These are phyloP conservation scores for Colletotrichum coccodes DNA, from an alignment of 2,329 filamentous ascomycete genomes.

Conservation along the genomic window DNA sequence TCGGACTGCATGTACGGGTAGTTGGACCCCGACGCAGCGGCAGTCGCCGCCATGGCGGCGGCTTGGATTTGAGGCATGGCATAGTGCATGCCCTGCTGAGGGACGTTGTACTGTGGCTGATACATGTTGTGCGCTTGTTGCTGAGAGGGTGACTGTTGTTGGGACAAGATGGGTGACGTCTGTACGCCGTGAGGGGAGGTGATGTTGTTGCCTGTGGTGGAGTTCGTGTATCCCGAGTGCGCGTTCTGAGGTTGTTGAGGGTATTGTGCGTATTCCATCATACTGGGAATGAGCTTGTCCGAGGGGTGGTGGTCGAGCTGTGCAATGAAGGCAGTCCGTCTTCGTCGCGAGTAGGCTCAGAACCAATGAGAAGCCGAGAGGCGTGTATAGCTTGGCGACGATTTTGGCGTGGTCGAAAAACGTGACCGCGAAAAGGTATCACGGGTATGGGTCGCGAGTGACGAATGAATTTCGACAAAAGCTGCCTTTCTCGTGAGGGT, in stretches of 20 bases:
- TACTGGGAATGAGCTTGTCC: conserved; percentile 47
- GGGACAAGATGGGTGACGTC: conserved; percentile 83
- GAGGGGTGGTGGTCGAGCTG: not conserved
- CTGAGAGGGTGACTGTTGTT: conserved; percentile 71
- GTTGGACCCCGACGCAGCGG: conserved; percentile 85
- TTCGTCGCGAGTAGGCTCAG: conserved; percentile 40
- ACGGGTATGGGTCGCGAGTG: conserved; percentile 31
- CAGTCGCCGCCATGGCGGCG: conserved; percentile 91
- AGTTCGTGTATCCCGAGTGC: conserved; percentile 72
- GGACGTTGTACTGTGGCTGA: conserved; percentile 79
- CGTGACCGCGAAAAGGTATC: conserved; percentile 22
- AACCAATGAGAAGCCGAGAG: conserved; percentile 20
- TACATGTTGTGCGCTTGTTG: conserved; percentile 82
- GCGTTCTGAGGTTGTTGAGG: conserved; percentile 75
- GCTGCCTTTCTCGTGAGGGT: conserved; percentile 39
- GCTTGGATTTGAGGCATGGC: conserved; percentile 86
- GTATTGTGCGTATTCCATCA: conserved; percentile 82
- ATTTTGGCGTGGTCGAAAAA: conserved; percentile 14
- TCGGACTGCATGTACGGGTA: conserved; percentile 81
- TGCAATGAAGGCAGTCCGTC: conserved; percentile 35
- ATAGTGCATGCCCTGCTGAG: conserved; percentile 83
- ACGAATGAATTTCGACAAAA: conserved; percentile 34
- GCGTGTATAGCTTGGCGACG: conserved; percentile 3
- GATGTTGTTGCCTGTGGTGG: conserved; percentile 67
- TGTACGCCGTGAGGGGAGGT: conserved; percentile 78